Evolutionary conservation across 164 flowering plant genomes (phyloP).

Genomic region (Malania oleifera): DNA sequence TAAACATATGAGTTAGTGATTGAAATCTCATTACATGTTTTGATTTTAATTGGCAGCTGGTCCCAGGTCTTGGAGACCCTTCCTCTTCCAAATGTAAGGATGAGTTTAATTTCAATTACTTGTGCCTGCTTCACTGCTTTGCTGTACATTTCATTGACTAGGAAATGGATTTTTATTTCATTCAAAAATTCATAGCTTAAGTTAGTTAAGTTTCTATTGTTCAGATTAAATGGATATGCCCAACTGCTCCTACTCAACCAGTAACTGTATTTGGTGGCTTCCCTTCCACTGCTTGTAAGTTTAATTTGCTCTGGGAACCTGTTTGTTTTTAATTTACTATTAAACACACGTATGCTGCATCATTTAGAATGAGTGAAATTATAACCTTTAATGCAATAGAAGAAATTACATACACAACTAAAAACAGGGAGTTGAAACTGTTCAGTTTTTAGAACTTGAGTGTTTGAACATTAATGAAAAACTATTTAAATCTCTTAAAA

Average conservation of each 20-base stretch:
- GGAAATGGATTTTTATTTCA: neutral
- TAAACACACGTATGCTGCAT: no score
- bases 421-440: no score
- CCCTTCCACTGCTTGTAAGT: conserved; percentile 75
- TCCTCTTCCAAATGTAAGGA: conserved; percentile 43
- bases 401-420: no score
- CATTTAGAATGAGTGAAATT: no score
- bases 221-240: conserved; percentile 83
- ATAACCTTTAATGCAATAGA: no score
- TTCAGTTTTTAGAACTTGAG: no score
- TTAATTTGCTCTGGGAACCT: no score
- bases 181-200: neutral
- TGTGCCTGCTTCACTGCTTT: neutral
- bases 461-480: no score
- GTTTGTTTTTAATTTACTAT: no score
- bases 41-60: conserved; percentile 35
- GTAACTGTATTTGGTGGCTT: conserved; percentile 63
- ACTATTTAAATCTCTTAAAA: no score
- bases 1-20: no score
- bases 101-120: neutral
- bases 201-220: conserved; percentile 2
- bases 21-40: neutral
- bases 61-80: conserved; percentile 48
- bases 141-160: neutral
- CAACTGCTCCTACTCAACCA: conserved; percentile 68